Base-by-base conservation (phyloP, 371 early-diverging fungal genomes). In the Chytridiales sp. region DNA sequence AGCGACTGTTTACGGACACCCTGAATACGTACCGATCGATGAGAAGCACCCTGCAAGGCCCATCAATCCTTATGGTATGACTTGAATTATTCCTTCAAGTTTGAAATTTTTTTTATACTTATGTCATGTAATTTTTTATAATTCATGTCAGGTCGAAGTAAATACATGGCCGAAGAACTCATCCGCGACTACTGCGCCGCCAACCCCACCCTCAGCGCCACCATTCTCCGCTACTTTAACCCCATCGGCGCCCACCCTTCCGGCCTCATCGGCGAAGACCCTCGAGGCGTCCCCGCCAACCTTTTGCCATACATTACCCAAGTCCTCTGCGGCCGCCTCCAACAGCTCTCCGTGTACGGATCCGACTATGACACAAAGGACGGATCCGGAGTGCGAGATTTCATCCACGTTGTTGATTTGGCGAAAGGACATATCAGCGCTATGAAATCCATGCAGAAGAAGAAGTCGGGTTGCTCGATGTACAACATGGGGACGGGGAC, bases 311-410 rank as follows among this genome's bases (percentile, higher is more conserved):
- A 77, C 70, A 70, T 94, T 29, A 74, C 89, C 38, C 89, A 92
- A 71, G 90, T 92, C n/a, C 51, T 36, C 17, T 21, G n/a, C 15
- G 50, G 52, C n/a, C 8, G 34, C 11, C 19, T 26, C 1, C 15
- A 29, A 67, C 73, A 15, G 4, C 3, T 86, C 87, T 32, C 69
- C 86, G 44, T 93, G 19, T 91, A 87, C 78, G 94, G 94, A 29
- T 71, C 79, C 43, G 90, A 94, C 69, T 94, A 88, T 62, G 83
- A 84, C n/a, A 94, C 93, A 24, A 79, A 70, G 43, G 94, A 94
- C 68, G 94, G 94, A 24, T 88, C 91, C 21, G 88, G 87, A 47
- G 84, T 92, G 50, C 86, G 94, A 32, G 94, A 94, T 70, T 94
- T 87, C 59, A 85, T 94, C 47, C 94, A 94, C 66, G 91, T 94